Conservation (phyloP, 257 asterid species). For the Capsicum pubescens region DNA sequence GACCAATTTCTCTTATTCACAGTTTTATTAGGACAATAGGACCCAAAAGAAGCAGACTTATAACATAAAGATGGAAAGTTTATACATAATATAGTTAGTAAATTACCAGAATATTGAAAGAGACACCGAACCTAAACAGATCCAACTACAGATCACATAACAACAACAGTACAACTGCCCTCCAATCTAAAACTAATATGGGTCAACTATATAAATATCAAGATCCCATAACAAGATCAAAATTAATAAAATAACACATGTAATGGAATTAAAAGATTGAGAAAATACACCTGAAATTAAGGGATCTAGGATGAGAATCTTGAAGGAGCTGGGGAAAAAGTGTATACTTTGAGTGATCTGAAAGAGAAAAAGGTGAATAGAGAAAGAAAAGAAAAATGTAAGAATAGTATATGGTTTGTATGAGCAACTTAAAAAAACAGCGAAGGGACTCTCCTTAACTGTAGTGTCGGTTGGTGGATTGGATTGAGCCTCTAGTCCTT, state of each 20-base stretch:
- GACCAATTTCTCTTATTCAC: neutral
- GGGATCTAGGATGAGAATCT: conserved; percentile 1
- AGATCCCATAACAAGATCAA: neutral
- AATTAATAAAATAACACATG: neutral
- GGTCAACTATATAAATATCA: neutral
- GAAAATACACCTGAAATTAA: neutral
- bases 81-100: neutral
- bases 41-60: neutral
- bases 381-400: neutral
- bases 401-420: too few species aligned
- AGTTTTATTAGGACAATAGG: neutral
- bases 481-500: neutral
- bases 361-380: neutral
- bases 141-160: conserved; percentile 24
- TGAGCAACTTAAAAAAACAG: neutral
- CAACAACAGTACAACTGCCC: neutral
- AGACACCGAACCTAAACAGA: neutral
- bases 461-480: conserved; percentile 26
- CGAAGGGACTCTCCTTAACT: neutral
- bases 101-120: neutral
- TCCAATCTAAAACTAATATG: neutral
- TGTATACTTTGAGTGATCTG: conserved; percentile 13
- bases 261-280: neutral
- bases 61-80: neutral
- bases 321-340: neutral